Percentiles rank a stretch among this genome's conserved stretches.
phyloP scores from a whole-genome alignment of 805 yeast species.

The Limtongia smithiae region DNA sequence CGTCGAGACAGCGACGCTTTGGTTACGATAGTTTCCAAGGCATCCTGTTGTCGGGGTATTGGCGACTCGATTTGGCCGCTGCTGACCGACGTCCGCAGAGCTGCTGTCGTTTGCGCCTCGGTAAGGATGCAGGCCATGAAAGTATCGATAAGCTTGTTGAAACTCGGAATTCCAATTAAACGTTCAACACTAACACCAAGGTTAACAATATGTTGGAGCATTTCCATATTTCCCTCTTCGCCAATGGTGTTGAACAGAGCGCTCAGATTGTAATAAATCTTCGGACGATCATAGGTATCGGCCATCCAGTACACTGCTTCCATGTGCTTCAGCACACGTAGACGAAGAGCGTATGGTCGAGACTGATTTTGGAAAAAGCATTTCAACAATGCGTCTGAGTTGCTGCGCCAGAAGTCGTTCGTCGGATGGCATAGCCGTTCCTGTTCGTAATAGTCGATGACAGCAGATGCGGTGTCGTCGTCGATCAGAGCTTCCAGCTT shows the following conservation, averaged over 20 bases:
- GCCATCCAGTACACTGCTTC: constrained; percentile 42
- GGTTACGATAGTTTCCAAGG: too few relatives aligned
- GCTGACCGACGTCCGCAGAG: too few relatives aligned
- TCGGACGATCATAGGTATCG: constrained; percentile 34
- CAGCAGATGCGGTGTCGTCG: constrained; percentile 41
- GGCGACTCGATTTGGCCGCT: too few relatives aligned
- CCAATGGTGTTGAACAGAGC: constrained; percentile 35
- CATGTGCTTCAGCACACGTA: constrained; percentile 35
- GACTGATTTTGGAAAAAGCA: constrained; percentile 41
- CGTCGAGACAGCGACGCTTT: too few relatives aligned
- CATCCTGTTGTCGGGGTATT: too few relatives aligned
- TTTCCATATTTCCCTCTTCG: constrained; percentile 35
- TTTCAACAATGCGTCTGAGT: constrained; percentile 45
- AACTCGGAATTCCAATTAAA: constrained; percentile 7
- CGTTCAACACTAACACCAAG: constrained; percentile 32
- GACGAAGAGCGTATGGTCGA: constrained; percentile 30
- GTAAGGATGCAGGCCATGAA: constrained; percentile 30
- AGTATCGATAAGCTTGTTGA: constrained; percentile 6
- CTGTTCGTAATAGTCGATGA: constrained; percentile 48
- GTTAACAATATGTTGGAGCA: constrained; percentile 36
- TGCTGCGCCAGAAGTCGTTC: constrained; percentile 50
- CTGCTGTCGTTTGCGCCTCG: too few relatives aligned
- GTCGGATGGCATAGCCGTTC: constrained; percentile 55
- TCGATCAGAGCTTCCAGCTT: constrained; percentile 41
- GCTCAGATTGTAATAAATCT: constrained; percentile 38